Conservation (phyloP, 805 yeast species). For the Kregervanrija fluxuum region DNA sequence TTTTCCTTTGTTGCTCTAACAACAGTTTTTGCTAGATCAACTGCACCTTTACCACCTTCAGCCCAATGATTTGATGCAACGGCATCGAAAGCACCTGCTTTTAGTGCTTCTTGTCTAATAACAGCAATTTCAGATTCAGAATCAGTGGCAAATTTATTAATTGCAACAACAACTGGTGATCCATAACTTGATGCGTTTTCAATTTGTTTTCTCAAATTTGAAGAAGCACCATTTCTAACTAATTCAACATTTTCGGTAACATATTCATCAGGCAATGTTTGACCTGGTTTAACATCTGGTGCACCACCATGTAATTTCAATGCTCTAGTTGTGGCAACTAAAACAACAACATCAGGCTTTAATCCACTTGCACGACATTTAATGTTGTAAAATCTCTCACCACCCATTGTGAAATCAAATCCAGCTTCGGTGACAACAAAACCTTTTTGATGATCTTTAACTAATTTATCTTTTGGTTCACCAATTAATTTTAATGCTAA, state of each 20-base stretch:
- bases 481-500: conserved; percentile 78
- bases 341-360: conserved; percentile 67
- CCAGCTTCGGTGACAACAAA: conserved; percentile 86
- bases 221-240: conserved; percentile 59
- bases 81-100: conserved; percentile 76
- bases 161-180: conserved; percentile 75
- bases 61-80: conserved; percentile 83
- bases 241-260: conserved; percentile 63
- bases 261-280: conserved; percentile 67
- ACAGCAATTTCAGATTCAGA: conserved; percentile 61
- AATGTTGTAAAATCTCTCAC: conserved; percentile 78
- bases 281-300: conserved; percentile 82
- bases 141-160: conserved; percentile 72
- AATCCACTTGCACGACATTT: conserved; percentile 79
- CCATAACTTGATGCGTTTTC: conserved; percentile 65
- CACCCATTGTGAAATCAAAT: conserved; percentile 88
- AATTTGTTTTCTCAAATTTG: conserved; percentile 69
- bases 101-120: conserved; percentile 57
- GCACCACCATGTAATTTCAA: conserved; percentile 86
- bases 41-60: conserved; percentile 78
- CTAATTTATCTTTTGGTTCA: conserved; percentile 25
- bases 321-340: conserved; percentile 82
- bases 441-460: conserved; percentile 41
- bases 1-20: conserved; percentile 48
- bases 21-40: conserved; percentile 65